Percentiles rank a stretch among this genome's conserved stretches.
phyloP scores from a whole-genome alignment of 1,284 basidiomycete species.

The Pascua sp. region DNA sequence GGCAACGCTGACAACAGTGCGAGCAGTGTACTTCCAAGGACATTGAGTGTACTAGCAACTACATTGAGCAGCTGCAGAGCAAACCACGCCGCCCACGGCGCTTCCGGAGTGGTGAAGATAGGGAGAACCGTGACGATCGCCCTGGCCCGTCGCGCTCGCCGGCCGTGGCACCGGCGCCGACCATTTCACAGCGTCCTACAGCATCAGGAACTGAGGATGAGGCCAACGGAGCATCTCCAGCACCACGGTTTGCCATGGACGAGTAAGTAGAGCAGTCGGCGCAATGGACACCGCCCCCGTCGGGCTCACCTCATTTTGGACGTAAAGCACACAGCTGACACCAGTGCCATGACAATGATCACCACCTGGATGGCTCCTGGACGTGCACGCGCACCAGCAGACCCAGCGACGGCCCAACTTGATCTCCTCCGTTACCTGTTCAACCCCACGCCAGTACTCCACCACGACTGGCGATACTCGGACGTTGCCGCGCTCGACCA shows the following conservation, averaged over 20 bases:
- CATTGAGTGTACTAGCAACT: slow-evolving; percentile 37
- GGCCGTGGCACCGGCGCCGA: not conserved
- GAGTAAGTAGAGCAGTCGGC: slow-evolving; percentile 2
- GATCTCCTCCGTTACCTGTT: slow-evolving; percentile 45
- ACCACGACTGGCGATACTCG: slow-evolving; percentile 37
- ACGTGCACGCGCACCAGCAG: slow-evolving; percentile 2
- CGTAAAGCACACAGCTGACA: not conserved
- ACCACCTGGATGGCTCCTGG: slow-evolving; percentile 4
- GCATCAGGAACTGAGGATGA: not conserved
- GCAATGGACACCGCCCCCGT: not conserved
- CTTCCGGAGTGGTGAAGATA: slow-evolving; percentile 12
- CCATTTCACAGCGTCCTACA: not conserved
- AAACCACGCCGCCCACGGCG: slow-evolving; percentile 26
- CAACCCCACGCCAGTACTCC: slow-evolving; percentile 34
- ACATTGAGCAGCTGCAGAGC: slow-evolving; percentile 37
- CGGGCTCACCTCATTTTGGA: not conserved
- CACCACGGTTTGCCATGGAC: not conserved
- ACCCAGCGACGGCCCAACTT: slow-evolving; percentile 17
- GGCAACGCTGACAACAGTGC: slow-evolving; percentile 35
- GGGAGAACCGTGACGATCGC: not conserved
- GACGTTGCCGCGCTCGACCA: slow-evolving; percentile 33
- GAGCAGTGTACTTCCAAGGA: slow-evolving; percentile 34
- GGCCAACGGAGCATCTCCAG: not conserved
- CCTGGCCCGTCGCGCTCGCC: not conserved
- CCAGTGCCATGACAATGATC: slow-evolving; percentile 16